These are phyloP conservation scores for Fusarium begoniae DNA, from an alignment of 2,329 filamentous ascomycete species.

Conservation along the genomic window DNA sequence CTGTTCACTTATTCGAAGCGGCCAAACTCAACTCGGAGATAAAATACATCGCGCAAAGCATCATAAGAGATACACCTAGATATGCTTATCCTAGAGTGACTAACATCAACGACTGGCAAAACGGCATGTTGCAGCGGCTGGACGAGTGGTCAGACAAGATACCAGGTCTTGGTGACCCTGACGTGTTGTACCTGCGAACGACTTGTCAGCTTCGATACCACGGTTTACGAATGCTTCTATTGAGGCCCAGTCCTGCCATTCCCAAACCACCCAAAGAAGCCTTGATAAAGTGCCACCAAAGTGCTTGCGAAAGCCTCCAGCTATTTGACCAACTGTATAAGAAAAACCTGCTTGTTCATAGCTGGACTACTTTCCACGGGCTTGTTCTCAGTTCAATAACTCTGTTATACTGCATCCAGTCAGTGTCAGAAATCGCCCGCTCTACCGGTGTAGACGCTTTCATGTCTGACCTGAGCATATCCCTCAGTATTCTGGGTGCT, in stretches of 20 bases:
- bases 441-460: slow-evolving; percentile 51
- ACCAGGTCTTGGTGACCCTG: slow-evolving; percentile 37
- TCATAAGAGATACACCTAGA: slow-evolving; percentile 55
- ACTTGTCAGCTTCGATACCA: slow-evolving; percentile 59
- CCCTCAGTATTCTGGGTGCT: slow-evolving; percentile 59
- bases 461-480: slow-evolving; percentile 52
- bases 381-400: slow-evolving; percentile 59
- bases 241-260: slow-evolving; percentile 62
- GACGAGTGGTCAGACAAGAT: slow-evolving; percentile 52
- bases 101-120: slow-evolving; percentile 58
- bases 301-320: slow-evolving; percentile 52
- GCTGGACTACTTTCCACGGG: slow-evolving; percentile 59
- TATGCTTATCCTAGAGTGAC: slow-evolving; percentile 59
- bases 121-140: slow-evolving; percentile 51
- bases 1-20: slow-evolving; percentile 59
- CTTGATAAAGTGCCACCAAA: slow-evolving; percentile 54
- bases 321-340: slow-evolving; percentile 56
- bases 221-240: slow-evolving; percentile 57
- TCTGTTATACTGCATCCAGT: slow-evolving; percentile 61
- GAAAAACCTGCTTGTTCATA: slow-evolving; percentile 56
- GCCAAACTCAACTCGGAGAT: slow-evolving; percentile 63
- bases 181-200: slow-evolving; percentile 37
- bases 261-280: slow-evolving; percentile 55
- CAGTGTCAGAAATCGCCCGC: slow-evolving; percentile 52
- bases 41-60: slow-evolving; percentile 65